A percentile compares a stretch with the other conserved stretches of the same genome.
Conservation (phyloP, 2,329 filamentous ascomycete species). For the Pseudogymnoascus sp. region DNA sequence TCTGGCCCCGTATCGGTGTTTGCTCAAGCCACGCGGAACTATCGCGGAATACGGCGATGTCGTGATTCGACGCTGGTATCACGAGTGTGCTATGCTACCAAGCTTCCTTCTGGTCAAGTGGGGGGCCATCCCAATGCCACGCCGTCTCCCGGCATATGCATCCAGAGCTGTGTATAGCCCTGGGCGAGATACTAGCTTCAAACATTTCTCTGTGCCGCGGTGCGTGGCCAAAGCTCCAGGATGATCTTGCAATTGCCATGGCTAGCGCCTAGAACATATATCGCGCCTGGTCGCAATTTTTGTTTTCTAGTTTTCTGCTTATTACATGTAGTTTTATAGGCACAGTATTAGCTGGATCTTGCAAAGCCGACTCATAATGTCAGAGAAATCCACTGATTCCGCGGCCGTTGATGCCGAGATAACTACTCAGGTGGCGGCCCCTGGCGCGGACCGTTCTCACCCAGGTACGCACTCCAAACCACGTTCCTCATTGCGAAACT, state of each 20-base stretch:
- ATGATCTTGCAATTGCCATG: background rate
- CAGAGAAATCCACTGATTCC: background rate
- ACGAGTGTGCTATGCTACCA: background rate
- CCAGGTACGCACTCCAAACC: constrained; percentile 21
- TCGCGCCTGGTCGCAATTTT: background rate
- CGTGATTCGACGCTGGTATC: background rate
- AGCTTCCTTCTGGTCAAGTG: background rate
- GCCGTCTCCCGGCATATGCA: background rate
- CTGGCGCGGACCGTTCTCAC: background rate
- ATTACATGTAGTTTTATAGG: background rate
- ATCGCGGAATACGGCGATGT: background rate
- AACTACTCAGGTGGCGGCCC: background rate
- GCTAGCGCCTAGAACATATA: background rate
- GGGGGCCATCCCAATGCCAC: background rate
- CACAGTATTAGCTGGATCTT: background rate
- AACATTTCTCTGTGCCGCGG: background rate
- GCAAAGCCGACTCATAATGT: background rate
- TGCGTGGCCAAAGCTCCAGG: background rate
- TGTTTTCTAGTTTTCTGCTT: background rate
- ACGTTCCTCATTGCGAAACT: constrained; percentile 25
- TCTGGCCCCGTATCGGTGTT: background rate
- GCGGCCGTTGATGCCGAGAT: background rate
- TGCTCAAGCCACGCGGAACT: background rate
- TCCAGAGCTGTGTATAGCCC: background rate
- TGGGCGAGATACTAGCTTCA: background rate